Conservation (phyloP, 106 monocot species). For the Allium fistulosum region DNA sequence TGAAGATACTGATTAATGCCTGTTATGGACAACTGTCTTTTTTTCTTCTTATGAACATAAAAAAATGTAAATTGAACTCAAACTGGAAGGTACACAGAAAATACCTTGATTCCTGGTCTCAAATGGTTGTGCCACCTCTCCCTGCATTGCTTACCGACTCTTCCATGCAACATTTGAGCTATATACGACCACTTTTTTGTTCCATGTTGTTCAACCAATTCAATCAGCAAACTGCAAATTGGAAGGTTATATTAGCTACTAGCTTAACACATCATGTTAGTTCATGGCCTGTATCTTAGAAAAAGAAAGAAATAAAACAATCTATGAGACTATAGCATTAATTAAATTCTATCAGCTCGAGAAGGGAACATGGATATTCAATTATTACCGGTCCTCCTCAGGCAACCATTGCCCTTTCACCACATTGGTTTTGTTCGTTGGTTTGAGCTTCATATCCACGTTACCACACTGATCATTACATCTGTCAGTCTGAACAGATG, state of each 20-base stretch:
- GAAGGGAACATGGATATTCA: neutral
- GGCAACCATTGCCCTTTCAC: conserved; percentile 74
- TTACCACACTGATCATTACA: neutral
- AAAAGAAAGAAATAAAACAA: neutral
- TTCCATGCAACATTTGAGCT: conserved; percentile 52
- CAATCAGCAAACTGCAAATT: conserved; percentile 33
- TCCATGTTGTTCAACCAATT: conserved; percentile 61
- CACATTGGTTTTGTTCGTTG: conserved; percentile 25
- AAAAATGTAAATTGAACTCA: neutral
- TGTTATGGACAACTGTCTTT: too few species aligned
- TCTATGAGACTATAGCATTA: neutral
- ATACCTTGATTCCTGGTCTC: conserved; percentile 84
- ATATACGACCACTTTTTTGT: conserved; percentile 70
- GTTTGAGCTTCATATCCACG: conserved; percentile 1
- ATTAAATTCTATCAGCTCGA: neutral
- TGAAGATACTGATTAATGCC: neutral
- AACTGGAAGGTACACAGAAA: neutral
- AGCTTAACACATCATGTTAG: neutral
- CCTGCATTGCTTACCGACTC: conserved; percentile 82
- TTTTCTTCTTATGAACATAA: neutral
- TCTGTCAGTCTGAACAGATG: neutral
- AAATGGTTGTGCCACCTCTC: conserved; percentile 97
- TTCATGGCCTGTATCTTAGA: neutral
- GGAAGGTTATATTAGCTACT: neutral
- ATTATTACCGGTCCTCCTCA: conserved; percentile 70